phyloP scores from a whole-genome alignment of 306 rosid genomes.

The Trifolium dubium region DNA sequence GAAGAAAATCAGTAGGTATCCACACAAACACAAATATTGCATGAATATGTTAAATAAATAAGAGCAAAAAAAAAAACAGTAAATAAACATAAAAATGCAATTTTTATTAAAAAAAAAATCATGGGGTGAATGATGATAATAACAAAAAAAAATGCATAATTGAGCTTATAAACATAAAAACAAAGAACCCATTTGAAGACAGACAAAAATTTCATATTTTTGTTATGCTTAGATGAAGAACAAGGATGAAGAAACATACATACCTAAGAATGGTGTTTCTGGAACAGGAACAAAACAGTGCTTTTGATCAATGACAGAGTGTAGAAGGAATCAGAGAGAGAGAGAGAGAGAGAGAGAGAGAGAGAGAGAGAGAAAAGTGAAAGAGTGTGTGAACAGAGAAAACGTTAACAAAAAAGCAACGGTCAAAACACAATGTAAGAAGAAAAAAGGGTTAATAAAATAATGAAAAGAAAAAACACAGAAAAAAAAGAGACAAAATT shows the following conservation, averaged over 20 bases:
- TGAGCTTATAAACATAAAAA: constrained; percentile 23
- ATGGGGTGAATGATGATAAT: too few species aligned
- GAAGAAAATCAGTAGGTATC: neutral
- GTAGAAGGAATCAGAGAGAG: constrained; percentile 46
- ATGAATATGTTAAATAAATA: constrained; percentile 3
- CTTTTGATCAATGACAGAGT: constrained; percentile 47
- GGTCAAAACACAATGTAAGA: constrained; percentile 62
- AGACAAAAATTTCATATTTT: constrained; percentile 7
- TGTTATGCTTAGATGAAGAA: neutral
- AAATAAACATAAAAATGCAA: too few species aligned
- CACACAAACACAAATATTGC: neutral
- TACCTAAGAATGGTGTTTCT: constrained; percentile 46
- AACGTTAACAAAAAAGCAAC: constrained; percentile 75
- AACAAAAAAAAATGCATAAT: neutral
- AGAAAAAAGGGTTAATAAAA: neutral
- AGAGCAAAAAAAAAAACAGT: neutral
- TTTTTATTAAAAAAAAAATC: too few species aligned
- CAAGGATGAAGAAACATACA: constrained; percentile 31
- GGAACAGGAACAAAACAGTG: constrained; percentile 33
- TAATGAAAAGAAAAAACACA: neutral
- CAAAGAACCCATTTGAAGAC: constrained; percentile 34
- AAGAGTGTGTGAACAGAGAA: constrained; percentile 47
- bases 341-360: constrained; percentile 23
- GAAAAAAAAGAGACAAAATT: constrained; percentile 35
- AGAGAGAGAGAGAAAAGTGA: constrained; percentile 24